These are phyloP conservation scores for Aspergillus ellipticus DNA, from an alignment of 495 filamentous ascomycete genomes.

Conservation along the genomic window DNA sequence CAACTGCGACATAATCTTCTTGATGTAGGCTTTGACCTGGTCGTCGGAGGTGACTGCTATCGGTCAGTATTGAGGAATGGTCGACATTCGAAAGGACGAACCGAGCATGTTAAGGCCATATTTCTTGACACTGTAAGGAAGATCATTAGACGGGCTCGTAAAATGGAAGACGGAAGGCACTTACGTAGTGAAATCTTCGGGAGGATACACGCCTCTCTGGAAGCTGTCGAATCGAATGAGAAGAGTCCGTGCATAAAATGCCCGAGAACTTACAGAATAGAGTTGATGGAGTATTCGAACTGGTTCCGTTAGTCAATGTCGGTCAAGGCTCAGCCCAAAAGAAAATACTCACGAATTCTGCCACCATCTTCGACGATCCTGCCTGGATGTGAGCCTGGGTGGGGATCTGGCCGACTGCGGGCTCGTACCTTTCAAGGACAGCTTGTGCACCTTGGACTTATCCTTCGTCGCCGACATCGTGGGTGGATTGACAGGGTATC, in stretches of 20 bases:
- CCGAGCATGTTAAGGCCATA: slow-evolving; percentile 98
- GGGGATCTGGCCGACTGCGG: background rate
- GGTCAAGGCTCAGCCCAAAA: background rate
- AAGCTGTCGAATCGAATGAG: slow-evolving; percentile 50
- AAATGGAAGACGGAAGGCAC: slow-evolving; percentile 21
- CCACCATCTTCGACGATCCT: slow-evolving; percentile 82
- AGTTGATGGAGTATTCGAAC: slow-evolving; percentile 98
- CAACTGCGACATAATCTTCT: slow-evolving; percentile 95
- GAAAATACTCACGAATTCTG: slow-evolving; percentile 80
- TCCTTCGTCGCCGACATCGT: slow-evolving; percentile 60
- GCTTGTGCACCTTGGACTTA: slow-evolving; percentile 89
- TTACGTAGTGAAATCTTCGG: slow-evolving; percentile 93
- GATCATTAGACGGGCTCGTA: slow-evolving; percentile 1
- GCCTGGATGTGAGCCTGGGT: slow-evolving; percentile 22
- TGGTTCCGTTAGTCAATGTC: slow-evolving; percentile 31
- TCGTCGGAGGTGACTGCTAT: slow-evolving; percentile 79
- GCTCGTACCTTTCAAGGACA: slow-evolving; percentile 76
- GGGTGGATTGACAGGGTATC: slow-evolving; percentile 8
- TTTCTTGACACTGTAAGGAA: slow-evolving; percentile 73
- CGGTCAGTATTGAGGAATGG: slow-evolving; percentile 5
- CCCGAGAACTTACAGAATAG: slow-evolving; percentile 62
- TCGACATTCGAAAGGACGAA: slow-evolving; percentile 28
- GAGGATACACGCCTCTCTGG: slow-evolving; percentile 95
- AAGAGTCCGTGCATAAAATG: background rate
- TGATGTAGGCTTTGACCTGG: slow-evolving; percentile 97